Percentiles rank a stretch among this genome's conserved stretches.
These are phyloP conservation scores for Podila epigama DNA, from an alignment of 192 early-diverging fungal genomes.

Conservation along the genomic window DNA sequence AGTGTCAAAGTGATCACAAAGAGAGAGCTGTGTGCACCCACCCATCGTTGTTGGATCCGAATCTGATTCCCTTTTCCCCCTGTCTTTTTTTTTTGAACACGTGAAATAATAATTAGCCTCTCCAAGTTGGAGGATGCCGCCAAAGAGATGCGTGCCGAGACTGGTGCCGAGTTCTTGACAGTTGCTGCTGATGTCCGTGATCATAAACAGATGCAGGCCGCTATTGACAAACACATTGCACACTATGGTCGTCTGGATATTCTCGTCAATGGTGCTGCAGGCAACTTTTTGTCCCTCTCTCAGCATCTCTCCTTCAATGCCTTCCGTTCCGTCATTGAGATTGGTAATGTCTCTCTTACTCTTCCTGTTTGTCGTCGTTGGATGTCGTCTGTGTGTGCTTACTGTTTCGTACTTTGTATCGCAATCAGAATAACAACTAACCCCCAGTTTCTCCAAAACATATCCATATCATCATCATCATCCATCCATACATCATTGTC, in stretches of 20 bases:
- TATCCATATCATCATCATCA: constrained; percentile 24
- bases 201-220: constrained; percentile 62
- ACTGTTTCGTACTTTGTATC: constrained; percentile 26
- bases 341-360: constrained; percentile 17
- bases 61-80: too few species aligned
- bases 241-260: constrained; percentile 74
- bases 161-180: constrained; percentile 62
- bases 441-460: constrained; percentile 41
- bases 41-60: too few species aligned
- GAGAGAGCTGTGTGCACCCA: too few species aligned
- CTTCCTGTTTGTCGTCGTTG: too few species aligned
- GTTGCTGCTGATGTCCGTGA: constrained; percentile 73
- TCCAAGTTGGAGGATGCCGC: constrained; percentile 73
- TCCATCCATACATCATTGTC: neutral
- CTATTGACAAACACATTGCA: constrained; percentile 65
- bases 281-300: constrained; percentile 76
- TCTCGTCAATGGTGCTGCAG: constrained; percentile 64
- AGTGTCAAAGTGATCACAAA: too few species aligned
- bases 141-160: constrained; percentile 62
- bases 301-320: constrained; percentile 73
- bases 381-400: neutral
- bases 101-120: constrained; percentile 19
- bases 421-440: neutral
- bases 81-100: too few species aligned
- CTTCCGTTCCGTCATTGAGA: constrained; percentile 73